phyloP scores from a whole-genome alignment of 257 asterid species.

The Penstemon newberryi region DNA sequence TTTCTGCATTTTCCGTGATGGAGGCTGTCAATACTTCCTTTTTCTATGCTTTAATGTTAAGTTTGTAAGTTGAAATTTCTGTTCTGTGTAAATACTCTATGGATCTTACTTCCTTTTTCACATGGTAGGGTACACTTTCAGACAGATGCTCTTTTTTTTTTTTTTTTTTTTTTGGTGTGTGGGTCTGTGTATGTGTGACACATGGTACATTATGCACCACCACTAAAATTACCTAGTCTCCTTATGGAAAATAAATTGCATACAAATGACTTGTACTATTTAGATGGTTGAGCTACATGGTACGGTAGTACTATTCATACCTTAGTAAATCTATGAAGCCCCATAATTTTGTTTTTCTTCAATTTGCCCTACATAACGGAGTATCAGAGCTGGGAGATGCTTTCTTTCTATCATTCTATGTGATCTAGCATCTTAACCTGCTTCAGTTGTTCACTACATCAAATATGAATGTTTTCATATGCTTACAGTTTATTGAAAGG shows the following conservation, averaged over 20 bases:
- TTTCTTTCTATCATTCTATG: conserved; percentile 8
- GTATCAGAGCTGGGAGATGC: conserved; percentile 15
- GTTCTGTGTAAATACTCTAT: conserved; percentile 8
- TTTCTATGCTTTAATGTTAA: conserved; percentile 13
- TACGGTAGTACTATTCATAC: conserved; percentile 4
- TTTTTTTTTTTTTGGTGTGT: neutral
- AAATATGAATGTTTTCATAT: conserved; percentile 9
- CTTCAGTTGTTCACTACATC: conserved; percentile 7
- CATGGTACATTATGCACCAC: neutral
- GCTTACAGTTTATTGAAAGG: conserved; percentile 18
- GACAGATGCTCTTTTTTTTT: neutral
- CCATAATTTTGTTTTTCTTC: conserved; percentile 14
- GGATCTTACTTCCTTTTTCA: neutral
- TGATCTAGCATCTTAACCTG: conserved; percentile 23
- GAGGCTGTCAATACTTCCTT: conserved; percentile 18
- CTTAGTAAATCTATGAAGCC: conserved; percentile 7
- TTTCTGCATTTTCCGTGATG: conserved; percentile 7
- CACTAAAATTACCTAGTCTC: conserved; percentile 17
- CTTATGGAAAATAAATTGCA: conserved; percentile 8
- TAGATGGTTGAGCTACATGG: conserved; percentile 14
- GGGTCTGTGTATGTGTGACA: conserved; percentile 7
- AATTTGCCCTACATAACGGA: neutral
- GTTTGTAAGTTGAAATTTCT: neutral
- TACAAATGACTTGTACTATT: conserved; percentile 1
- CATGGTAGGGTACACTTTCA: too few species aligned